phyloP scores from a whole-genome alignment of 495 filamentous ascomycete species.

The Friedmanniomyces endolithicus region DNA sequence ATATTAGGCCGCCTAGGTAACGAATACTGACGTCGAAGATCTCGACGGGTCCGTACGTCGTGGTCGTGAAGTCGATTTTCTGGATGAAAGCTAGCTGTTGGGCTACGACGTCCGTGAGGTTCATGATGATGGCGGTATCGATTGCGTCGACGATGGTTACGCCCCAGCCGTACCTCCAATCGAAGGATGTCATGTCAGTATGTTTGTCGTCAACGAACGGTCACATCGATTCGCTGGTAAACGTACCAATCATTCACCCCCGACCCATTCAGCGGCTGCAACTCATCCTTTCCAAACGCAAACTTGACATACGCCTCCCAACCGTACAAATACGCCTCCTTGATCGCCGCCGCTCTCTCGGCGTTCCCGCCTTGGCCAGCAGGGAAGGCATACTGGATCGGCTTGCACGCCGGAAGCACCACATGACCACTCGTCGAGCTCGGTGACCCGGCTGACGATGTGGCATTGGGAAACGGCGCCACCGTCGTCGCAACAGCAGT shows the following conservation, averaged over 20 bases:
- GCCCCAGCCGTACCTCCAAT: neutral
- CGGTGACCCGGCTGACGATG: neutral
- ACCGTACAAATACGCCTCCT: constrained; percentile 10
- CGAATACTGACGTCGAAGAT: constrained; percentile 18
- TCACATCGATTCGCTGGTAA: too few relatives aligned
- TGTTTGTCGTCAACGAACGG: too few relatives aligned
- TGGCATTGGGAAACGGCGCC: constrained; percentile 7
- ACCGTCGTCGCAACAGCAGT: neutral
- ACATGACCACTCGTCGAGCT: neutral
- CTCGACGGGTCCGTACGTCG: constrained; percentile 15
- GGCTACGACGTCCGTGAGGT: constrained; percentile 13
- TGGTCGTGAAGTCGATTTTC: constrained; percentile 16
- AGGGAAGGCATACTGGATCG: constrained; percentile 17
- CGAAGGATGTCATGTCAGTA: too few relatives aligned
- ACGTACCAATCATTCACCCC: constrained; percentile 8
- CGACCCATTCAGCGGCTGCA: constrained; percentile 12
- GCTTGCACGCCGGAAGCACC: constrained; percentile 10
- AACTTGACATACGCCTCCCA: constrained; percentile 15
- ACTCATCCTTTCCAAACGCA: constrained; percentile 15
- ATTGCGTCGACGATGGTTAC: constrained; percentile 17
- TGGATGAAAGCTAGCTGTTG: constrained; percentile 14
- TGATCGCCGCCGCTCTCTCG: constrained; percentile 9
- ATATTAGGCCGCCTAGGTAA: constrained; percentile 13
- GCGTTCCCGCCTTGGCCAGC: constrained; percentile 13
- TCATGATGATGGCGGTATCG: constrained; percentile 20